Base-by-base conservation (phyloP, 2,329 filamentous ascomycete species). In the Grosmannia penicillata region DNA sequence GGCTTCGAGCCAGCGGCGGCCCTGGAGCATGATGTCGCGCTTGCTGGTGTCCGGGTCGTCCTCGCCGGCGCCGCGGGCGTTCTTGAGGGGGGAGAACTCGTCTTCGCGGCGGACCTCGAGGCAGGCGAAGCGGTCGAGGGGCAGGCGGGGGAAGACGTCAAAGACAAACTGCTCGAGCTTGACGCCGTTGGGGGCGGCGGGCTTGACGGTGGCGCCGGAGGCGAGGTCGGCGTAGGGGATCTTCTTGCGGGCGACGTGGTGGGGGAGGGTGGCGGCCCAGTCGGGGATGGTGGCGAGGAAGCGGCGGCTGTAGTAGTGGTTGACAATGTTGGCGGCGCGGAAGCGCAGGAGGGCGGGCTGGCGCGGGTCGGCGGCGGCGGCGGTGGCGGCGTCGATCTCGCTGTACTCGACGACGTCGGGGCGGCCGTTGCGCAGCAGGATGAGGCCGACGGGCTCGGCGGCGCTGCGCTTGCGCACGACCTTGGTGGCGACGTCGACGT, bases 161-260 rank as follows among this genome's bases (percentile, higher is more conserved):
- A 98, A 98, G 44, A 98, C 87, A 52, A 96, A 98, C 62, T 96
- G 91, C 70, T 98, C 91, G 28, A 98, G 75, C 70, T 98, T 98
- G 72, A 98, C 87, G 49, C 91, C 91, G 55, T 98, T 98, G 47
- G 91, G 85, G 65, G 86, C 91, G 58, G 86, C 78, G 4, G 89
- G 86, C 71, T 94, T 94, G 59, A 94, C 67, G 1, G 75, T 74
- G 57, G 84, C 78, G 46, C 86, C 87, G 24, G 71, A 79, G 55
- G 80, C 68, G 13, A 78, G 70, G 56, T 94, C 77, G 48, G 84
- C 72, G 56, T 75, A 79, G 10, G 89, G 87, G 45, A 98, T 98
- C 82, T 98, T 98, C 81, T 98, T 98, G 59, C 82, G 78, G 32
- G 91, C 91, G 46, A 98, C 78, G 67, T 98, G 91, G 60, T 96